phyloP scores from a whole-genome alignment of 2,329 filamentous ascomycete species.

The Hypocrella siamensis region DNA sequence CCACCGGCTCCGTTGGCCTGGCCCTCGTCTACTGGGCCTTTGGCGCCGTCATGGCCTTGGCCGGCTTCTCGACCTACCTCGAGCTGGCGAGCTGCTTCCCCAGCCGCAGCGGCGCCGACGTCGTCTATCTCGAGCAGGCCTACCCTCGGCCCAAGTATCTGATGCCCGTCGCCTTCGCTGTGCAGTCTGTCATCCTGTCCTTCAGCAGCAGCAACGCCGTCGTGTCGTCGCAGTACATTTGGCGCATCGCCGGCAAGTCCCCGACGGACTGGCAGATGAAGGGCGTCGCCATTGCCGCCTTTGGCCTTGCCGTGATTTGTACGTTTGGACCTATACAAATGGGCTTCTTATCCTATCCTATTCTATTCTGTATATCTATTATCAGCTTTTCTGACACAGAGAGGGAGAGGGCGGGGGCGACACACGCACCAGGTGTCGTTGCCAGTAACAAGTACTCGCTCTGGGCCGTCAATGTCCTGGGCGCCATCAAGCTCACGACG shows the following conservation, averaged over 20 bases:
- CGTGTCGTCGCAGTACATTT: conserved; percentile 48
- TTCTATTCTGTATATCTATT: background rate
- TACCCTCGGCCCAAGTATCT: conserved; percentile 49
- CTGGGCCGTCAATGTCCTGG: conserved; percentile 38
- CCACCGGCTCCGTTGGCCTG: conserved; percentile 46
- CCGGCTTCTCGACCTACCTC: conserved; percentile 42
- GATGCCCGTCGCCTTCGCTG: conserved; percentile 48
- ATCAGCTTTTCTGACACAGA: background rate
- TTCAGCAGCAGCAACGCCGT: conserved; percentile 53
- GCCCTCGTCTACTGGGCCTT: conserved; percentile 49
- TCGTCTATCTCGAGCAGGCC: conserved; percentile 53
- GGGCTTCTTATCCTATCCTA: background rate
- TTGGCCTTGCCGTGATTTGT: conserved; percentile 42
- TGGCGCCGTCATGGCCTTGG: conserved; percentile 40
- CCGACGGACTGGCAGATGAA: conserved; percentile 49
- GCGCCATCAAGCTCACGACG: conserved; percentile 42
- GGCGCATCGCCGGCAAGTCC: conserved; percentile 31
- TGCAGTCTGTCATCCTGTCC: conserved; percentile 46
- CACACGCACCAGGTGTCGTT: conserved; percentile 15
- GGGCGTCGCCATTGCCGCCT: conserved; percentile 48
- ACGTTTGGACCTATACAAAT: conserved; percentile 9
- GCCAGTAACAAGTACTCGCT: conserved; percentile 43
- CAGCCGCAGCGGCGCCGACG: conserved; percentile 48
- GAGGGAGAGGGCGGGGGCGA: background rate
- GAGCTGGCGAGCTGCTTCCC: conserved; percentile 51